phyloP scores from a whole-genome alignment of 192 early-diverging fungal species.

The Umbelopsis sp. region DNA sequence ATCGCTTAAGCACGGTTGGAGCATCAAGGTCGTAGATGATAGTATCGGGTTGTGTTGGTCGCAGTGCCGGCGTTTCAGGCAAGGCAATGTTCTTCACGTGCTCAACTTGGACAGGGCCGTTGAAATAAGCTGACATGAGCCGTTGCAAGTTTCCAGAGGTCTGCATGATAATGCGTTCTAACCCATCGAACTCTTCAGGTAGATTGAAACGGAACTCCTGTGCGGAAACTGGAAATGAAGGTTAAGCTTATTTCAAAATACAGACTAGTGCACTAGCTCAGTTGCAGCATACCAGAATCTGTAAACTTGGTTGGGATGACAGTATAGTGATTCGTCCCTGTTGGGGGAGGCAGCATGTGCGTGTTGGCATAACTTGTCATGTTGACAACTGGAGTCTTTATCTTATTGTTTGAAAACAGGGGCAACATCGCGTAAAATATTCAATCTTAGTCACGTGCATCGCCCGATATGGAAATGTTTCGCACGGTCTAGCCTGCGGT shows the following conservation, averaged over 20 bases:
- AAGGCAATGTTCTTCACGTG: constrained; percentile 31
- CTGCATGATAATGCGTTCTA: constrained; percentile 38
- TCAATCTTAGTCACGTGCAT: not conserved
- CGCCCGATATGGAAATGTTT: not conserved
- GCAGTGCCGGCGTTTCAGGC: not conserved
- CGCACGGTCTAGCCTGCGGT: not conserved
- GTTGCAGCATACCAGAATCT: not conserved
- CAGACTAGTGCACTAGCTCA: not conserved
- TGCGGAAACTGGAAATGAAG: constrained; percentile 24
- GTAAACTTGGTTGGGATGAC: not conserved
- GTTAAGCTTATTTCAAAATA: not conserved
- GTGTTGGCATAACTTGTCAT: not conserved
- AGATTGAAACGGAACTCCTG: constrained; percentile 29
- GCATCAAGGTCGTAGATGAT: not conserved
- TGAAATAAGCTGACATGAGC: constrained; percentile 37
- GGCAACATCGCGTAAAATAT: not conserved
- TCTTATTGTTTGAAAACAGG: not conserved
- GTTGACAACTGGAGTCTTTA: no score
- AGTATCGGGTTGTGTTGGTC: not conserved
- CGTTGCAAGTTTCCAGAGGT: constrained; percentile 38
- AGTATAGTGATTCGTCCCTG: constrained; percentile 4
- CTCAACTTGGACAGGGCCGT: constrained; percentile 32
- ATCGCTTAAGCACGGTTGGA: constrained; percentile 3
- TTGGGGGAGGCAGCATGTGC: not conserved
- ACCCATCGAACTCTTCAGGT: constrained; percentile 27